Base-by-base conservation (phyloP, 257 asterid species). In the Striga asiatica region DNA sequence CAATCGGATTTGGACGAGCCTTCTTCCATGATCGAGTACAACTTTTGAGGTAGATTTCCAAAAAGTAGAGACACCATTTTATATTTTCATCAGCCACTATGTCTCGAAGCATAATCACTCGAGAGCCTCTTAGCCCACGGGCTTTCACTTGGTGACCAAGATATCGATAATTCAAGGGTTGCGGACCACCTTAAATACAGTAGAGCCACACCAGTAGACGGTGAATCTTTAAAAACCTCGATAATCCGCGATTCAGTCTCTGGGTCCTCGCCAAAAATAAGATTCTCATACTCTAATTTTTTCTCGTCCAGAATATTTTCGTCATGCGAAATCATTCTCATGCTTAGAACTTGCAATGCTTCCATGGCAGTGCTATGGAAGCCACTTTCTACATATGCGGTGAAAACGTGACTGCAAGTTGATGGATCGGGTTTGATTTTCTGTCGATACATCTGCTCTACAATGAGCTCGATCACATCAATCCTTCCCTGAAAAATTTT, bases 141-240 rank as follows among this genome's bases (percentile, higher is more conserved):
- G 56, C 89, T 87, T 56, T 75, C 66, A 58, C 70, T 62, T 19
- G 95, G 91, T 51, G 51, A 49, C 94, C 95, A 87, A 24, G 80
- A 74, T 64, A 81, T 46, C 3, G 83, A 60, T 48, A 39, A 72
- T 23, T 67, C 73, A 49, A 67, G 58, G 10, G 68, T 61, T 8
- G 92, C 87, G 54, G 78, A 84, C 95, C 94, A 78, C 74, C 96
- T 87, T 66, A 91, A 72, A 37, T 72, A 69, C 52, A 87, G 74
- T 21, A 87, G 64, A 62, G 94, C 94, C 12, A 64, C 64, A 17
- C 81, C 75, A 60, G 77, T 69, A 60, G 59, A 32, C 14, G 81
- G 67, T 0, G 79, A 69, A 13, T 78, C 79, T 68, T 62, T 70
- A 60, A 81, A 84, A 53, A 70, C 61, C 42, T 71, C 64, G 11